These are phyloP conservation scores for Lecanicillium sp. DNA, from an alignment of 2,329 filamentous ascomycete species.

Conservation along the genomic window DNA sequence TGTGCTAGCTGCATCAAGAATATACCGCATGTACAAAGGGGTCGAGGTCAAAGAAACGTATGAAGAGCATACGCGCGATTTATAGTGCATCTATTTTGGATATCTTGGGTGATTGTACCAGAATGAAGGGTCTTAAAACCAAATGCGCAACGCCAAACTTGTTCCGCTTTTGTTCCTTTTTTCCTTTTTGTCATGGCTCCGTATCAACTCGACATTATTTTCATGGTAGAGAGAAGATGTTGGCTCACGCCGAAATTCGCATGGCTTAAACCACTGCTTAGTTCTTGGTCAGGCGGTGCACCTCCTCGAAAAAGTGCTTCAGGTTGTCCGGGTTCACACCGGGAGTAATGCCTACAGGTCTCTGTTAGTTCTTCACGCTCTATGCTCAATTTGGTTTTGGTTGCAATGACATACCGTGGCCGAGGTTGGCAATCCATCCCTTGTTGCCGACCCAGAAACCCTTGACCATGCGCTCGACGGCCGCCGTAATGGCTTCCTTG, in stretches of 20 bases:
- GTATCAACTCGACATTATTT: neutral
- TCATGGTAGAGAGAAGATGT: neutral
- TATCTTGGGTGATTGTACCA: too few species aligned
- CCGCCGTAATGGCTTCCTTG: conserved; percentile 69
- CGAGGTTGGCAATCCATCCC: conserved; percentile 95
- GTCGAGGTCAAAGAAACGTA: too few species aligned
- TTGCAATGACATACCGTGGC: conserved; percentile 62
- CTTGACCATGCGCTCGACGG: conserved; percentile 77
- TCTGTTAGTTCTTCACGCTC: conserved; percentile 13
- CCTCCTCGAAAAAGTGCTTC: conserved; percentile 88
- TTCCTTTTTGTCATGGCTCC: neutral
- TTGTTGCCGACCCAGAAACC: conserved; percentile 76
- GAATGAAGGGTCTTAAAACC: too few species aligned
- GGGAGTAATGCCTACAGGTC: conserved; percentile 70
- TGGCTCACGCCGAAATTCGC: conserved; percentile 2
- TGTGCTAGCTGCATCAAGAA: too few species aligned
- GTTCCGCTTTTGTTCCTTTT: neutral
- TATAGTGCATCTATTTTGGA: too few species aligned
- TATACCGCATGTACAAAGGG: too few species aligned
- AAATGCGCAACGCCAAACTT: too few species aligned
- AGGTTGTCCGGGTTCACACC: conserved; percentile 90
- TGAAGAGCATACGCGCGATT: too few species aligned
- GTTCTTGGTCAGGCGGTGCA: conserved; percentile 61
- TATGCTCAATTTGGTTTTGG: too few species aligned
- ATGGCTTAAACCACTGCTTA: conserved; percentile 9